phyloP scores from a whole-genome alignment of 106 monocot genomes.

The Gastrodia elata region DNA sequence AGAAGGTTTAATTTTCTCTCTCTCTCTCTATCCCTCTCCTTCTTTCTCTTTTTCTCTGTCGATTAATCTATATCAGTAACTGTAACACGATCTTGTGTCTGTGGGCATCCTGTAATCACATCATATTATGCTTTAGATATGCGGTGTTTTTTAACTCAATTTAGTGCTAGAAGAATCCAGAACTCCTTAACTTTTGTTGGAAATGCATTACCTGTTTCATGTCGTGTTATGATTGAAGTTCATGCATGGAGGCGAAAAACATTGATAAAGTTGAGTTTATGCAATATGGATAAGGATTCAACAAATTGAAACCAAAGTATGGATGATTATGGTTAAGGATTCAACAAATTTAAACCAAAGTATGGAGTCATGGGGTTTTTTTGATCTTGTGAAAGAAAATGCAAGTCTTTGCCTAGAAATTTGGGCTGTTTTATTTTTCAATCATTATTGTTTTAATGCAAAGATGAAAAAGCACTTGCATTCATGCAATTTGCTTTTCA shows the following conservation, averaged over 20 bases:
- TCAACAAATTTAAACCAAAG: neutral
- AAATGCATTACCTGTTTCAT: neutral
- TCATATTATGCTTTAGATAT: neutral
- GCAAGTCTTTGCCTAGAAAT: neutral
- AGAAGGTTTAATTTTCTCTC: neutral
- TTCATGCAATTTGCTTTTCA: slow-evolving; percentile 3
- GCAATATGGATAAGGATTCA: neutral
- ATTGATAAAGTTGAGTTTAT: neutral
- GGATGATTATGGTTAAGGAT: neutral
- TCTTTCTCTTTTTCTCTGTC: neutral
- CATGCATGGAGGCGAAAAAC: neutral
- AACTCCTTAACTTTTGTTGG: neutral
- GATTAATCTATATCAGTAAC: neutral
- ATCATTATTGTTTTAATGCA: neutral
- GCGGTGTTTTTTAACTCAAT: neutral
- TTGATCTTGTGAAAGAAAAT: neutral
- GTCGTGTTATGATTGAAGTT: neutral
- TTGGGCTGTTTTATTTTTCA: neutral
- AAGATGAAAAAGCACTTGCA: neutral
- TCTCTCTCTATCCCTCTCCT: neutral
- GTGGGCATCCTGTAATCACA: neutral
- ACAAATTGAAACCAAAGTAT: neutral
- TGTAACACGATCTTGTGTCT: neutral
- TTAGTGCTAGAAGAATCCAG: neutral
- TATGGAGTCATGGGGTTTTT: neutral